These are phyloP conservation scores for Aureobasidium sp. DNA, from an alignment of 2,329 filamentous ascomycete species.

Conservation along the genomic window DNA sequence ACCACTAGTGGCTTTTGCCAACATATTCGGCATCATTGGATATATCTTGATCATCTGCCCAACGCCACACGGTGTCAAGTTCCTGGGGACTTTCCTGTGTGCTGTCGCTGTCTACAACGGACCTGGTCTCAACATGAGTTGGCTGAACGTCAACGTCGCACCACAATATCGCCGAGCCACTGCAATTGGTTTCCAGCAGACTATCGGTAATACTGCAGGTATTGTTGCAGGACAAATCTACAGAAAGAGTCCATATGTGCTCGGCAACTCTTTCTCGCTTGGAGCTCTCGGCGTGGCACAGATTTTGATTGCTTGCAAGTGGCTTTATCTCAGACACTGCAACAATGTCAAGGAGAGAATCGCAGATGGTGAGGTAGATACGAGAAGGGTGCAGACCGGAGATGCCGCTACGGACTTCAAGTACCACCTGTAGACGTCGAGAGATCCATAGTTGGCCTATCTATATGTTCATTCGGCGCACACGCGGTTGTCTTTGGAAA, in stretches of 20 bases:
- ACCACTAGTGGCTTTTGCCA: conserved; percentile 19
- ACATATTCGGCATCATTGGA: conserved; percentile 21
- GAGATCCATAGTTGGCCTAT: background rate
- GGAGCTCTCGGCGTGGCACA: conserved; percentile 14
- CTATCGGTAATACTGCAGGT: conserved; percentile 43
- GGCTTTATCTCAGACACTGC: conserved; percentile 12
- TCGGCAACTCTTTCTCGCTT: conserved; percentile 15
- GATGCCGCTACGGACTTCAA: conserved; percentile 13
- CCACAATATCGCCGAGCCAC: conserved; percentile 44
- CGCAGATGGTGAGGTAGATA: conserved; percentile 8
- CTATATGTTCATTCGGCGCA: too few species aligned
- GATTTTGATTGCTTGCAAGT: conserved; percentile 12
- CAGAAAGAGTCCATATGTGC: conserved; percentile 21
- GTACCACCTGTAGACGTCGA: conserved; percentile 10
- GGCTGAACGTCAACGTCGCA: conserved; percentile 44
- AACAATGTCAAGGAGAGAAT: conserved; percentile 14
- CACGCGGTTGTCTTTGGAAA: background rate
- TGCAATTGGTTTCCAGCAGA: conserved; percentile 41
- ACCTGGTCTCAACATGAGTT: conserved; percentile 41
- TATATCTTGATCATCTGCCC: conserved; percentile 22
- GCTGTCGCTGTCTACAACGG: conserved; percentile 24
- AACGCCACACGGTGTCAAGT: conserved; percentile 21
- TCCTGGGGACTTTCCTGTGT: conserved; percentile 24
- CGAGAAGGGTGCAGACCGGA: conserved; percentile 12
- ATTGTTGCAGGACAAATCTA: conserved; percentile 45